phyloP scores from a whole-genome alignment of 345 rosid genomes.

The Eutrema japonicum region DNA sequence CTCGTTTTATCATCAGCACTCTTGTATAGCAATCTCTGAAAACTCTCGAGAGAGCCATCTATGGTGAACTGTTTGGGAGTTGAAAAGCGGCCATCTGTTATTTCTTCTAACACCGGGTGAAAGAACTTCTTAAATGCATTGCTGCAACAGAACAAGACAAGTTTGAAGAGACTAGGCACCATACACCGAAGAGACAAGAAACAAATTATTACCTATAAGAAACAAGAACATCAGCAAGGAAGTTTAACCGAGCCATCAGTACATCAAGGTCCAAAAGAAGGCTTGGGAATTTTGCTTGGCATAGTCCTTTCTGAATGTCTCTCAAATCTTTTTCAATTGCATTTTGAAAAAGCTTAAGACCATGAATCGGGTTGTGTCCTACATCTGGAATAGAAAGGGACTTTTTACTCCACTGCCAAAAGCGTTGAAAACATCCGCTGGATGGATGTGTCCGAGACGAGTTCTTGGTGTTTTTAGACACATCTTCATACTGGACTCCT shows the following conservation, averaged over 20 bases:
- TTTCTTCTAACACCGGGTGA: conserved; percentile 52
- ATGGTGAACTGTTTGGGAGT: conserved; percentile 41
- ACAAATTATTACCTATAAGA: conserved; percentile 61
- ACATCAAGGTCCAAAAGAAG: conserved; percentile 45
- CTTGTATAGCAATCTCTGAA: conserved; percentile 54
- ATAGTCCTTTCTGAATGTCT: conserved; percentile 52
- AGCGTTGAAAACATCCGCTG: conserved; percentile 43
- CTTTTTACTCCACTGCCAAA: conserved; percentile 41
- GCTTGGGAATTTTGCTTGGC: conserved; percentile 47
- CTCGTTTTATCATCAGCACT: conserved; percentile 37
- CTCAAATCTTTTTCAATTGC: conserved; percentile 65
- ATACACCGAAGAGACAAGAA: not conserved
- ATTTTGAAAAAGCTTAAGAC: conserved; percentile 60
- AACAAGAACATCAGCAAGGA: conserved; percentile 66
- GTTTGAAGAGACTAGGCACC: too few relatives aligned
- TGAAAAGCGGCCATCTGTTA: conserved; percentile 37
- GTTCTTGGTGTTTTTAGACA: conserved; percentile 35
- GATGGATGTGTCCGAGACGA: conserved; percentile 30
- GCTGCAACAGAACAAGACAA: conserved; percentile 44
- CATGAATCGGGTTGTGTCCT: conserved; percentile 46
- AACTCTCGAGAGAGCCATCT: conserved; percentile 47
- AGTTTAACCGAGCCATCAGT: conserved; percentile 55
- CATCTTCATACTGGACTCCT: conserved; percentile 36
- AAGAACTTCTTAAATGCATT: conserved; percentile 62
- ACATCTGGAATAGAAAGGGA: conserved; percentile 26